These are phyloP conservation scores for Plenodomus tracheiphilus DNA, from an alignment of 2,329 filamentous ascomycete genomes.

Conservation along the genomic window DNA sequence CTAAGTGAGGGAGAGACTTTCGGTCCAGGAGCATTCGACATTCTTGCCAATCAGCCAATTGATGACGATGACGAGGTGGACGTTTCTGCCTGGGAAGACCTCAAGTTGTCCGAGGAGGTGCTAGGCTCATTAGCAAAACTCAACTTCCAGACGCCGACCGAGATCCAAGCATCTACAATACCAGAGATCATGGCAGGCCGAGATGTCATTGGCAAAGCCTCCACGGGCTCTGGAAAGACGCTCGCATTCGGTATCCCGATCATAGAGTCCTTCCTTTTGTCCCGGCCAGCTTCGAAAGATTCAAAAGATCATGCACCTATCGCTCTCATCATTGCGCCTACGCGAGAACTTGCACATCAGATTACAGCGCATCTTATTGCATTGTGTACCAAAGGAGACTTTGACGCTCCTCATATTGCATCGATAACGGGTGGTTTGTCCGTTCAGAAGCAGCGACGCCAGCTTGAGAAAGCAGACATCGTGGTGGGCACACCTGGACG, in stretches of 20 bases:
- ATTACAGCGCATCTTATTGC: slow-evolving; percentile 79
- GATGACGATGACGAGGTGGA: slow-evolving; percentile 65
- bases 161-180: slow-evolving; percentile 79
- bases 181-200: slow-evolving; percentile 80
- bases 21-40: slow-evolving; percentile 55
- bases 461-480: slow-evolving; percentile 82
- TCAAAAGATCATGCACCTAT: slow-evolving; percentile 49
- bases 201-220: slow-evolving; percentile 93
- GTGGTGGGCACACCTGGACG: slow-evolving; percentile 92
- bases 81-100: slow-evolving; percentile 74
- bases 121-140: slow-evolving; percentile 76
- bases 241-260: slow-evolving; percentile 94
- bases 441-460: slow-evolving; percentile 90
- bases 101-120: slow-evolving; percentile 73
- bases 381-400: slow-evolving; percentile 69
- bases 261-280: slow-evolving; percentile 74
- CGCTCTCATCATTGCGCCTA: slow-evolving; percentile 83
- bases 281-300: slow-evolving; percentile 40
- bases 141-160: slow-evolving; percentile 78
- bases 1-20: slow-evolving; percentile 30
- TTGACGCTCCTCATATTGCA: slow-evolving; percentile 65
- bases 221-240: slow-evolving; percentile 96
- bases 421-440: slow-evolving; percentile 91
- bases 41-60: slow-evolving; percentile 56
- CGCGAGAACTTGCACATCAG: slow-evolving; percentile 91